These are phyloP conservation scores for Candida ascalaphidarum DNA, from an alignment of 805 yeast genomes.

Conservation along the genomic window DNA sequence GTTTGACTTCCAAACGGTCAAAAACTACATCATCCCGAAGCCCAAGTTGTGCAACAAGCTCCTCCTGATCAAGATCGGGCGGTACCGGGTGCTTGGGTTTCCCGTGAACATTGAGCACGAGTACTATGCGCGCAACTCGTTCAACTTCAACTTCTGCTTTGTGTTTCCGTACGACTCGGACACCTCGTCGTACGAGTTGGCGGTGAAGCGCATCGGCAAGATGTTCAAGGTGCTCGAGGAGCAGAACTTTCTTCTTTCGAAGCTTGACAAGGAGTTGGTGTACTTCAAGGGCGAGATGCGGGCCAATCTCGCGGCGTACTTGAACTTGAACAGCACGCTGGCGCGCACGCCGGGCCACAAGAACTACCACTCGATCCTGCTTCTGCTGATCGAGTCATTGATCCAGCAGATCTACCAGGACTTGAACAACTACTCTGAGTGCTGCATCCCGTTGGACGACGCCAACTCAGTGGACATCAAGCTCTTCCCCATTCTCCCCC, in stretches of 20 bases:
- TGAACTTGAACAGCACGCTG: constrained; percentile 1
- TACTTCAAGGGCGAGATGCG: constrained; percentile 24
- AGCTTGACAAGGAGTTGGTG: constrained; percentile 27
- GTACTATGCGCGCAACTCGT: constrained; percentile 81
- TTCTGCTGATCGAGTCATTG: constrained; percentile 55
- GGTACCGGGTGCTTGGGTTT: constrained; percentile 70
- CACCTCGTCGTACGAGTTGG: constrained; percentile 78
- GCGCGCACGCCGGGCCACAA: constrained; percentile 25
- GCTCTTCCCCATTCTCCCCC: constrained; percentile 81
- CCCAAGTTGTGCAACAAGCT: constrained; percentile 81
- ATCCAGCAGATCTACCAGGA: constrained; percentile 92
- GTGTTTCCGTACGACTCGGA: constrained; percentile 80
- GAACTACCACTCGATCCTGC: constrained; percentile 22
- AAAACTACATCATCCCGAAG: constrained; percentile 90
- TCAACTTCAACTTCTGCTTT: constrained; percentile 88
- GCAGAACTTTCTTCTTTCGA: constrained; percentile 70
- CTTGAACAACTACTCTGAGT: constrained; percentile 89
- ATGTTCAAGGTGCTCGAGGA: constrained; percentile 90
- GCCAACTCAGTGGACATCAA: constrained; percentile 90
- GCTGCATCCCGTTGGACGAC: constrained; percentile 86
- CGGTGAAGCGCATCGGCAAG: constrained; percentile 73
- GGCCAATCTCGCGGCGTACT: background rate
- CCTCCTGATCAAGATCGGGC: constrained; percentile 62
- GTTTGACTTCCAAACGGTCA: constrained; percentile 77
- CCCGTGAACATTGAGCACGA: constrained; percentile 77